Conservation (phyloP, 2,329 filamentous ascomycete species). For the Trichoderma pleuroti region DNA sequence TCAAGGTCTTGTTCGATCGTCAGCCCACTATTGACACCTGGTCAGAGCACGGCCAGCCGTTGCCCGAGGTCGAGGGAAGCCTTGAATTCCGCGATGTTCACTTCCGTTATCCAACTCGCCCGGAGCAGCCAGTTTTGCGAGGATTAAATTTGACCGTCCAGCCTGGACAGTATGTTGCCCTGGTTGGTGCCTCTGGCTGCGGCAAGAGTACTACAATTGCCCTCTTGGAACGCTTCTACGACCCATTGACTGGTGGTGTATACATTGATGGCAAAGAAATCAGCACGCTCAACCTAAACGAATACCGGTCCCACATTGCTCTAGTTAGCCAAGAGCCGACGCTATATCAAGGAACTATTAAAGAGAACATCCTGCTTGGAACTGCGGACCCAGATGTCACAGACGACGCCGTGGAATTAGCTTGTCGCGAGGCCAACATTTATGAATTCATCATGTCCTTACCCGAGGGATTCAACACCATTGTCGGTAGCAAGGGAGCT, state of each 20-base stretch:
- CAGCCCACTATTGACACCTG: constrained; percentile 79
- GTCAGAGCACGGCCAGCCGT: constrained; percentile 64
- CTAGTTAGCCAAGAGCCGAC: constrained; percentile 94
- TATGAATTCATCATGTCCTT: constrained; percentile 87
- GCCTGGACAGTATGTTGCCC: constrained; percentile 78
- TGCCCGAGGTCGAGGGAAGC: constrained; percentile 66
- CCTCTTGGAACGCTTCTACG: constrained; percentile 90
- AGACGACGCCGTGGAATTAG: constrained; percentile 70
- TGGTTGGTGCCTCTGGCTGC: constrained; percentile 89
- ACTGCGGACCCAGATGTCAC: constrained; percentile 62
- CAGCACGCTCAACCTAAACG: constrained; percentile 74
- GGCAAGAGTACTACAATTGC: constrained; percentile 94
- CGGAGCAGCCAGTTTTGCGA: constrained; percentile 83
- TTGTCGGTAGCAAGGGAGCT: constrained; percentile 41
- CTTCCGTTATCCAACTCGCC: constrained; percentile 88
- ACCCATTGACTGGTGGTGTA: constrained; percentile 77
- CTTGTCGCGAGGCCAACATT: constrained; percentile 87
- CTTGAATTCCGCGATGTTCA: constrained; percentile 92
- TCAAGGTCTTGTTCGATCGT: constrained; percentile 81
- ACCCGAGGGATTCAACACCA: constrained; percentile 39
- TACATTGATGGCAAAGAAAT: constrained; percentile 83
- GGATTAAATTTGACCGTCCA: constrained; percentile 74
- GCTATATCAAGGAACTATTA: constrained; percentile 86
- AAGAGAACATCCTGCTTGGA: constrained; percentile 84
- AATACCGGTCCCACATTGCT: constrained; percentile 78